Base-by-base conservation (phyloP, 352 stramenopile genomes). In the Globisporangium yorkense region DNA sequence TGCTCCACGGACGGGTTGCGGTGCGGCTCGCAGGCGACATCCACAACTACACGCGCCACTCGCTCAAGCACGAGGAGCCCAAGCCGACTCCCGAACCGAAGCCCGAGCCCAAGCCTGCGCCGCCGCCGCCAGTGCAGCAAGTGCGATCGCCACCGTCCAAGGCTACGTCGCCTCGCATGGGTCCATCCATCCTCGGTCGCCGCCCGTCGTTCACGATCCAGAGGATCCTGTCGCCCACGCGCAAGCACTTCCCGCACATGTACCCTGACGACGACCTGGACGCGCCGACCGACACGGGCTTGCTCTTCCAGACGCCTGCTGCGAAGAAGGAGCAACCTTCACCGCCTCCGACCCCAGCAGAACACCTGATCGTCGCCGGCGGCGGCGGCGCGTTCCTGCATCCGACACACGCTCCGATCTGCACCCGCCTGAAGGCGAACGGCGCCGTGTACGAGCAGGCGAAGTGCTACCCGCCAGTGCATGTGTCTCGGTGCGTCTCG, bases 21-120 rank as follows among this genome's bases (percentile, higher is more conserved):
- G 41, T 95, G 9, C 75, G 85, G 8, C 72, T 98, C 40, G 90
- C 92, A 13, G 92, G 92, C 3, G 92, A 98, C 70, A 84, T 98
- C 33, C 92, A 98, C 73, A 96, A 97, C 69, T 98, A 98, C 70
- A 96, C 86, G 51, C 74, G 92, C 0, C 87, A 98, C 66, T 91
- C 92, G 16, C 46, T 65, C 6, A 52, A 56, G 50, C 37, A 54
- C 13, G 9, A n/a, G 6, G 27, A 15, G 21, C 39, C 21, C 5
- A 21, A 21, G 24, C 44, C 45, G 12, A 15, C 35, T 13, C 35
- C 35, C 8, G 31, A 35, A 9, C 31, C 33, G 33, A 39, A 39
- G 8, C 33, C 8, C 33, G 37, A 43, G 10, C 37, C 37, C 12
- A 43, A 43, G 12, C 37, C 13, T 18, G 37, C 5, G 18, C 44